phyloP scores from a whole-genome alignment of 371 early-diverging fungal species.

The Actinomortierella wolfii region DNA sequence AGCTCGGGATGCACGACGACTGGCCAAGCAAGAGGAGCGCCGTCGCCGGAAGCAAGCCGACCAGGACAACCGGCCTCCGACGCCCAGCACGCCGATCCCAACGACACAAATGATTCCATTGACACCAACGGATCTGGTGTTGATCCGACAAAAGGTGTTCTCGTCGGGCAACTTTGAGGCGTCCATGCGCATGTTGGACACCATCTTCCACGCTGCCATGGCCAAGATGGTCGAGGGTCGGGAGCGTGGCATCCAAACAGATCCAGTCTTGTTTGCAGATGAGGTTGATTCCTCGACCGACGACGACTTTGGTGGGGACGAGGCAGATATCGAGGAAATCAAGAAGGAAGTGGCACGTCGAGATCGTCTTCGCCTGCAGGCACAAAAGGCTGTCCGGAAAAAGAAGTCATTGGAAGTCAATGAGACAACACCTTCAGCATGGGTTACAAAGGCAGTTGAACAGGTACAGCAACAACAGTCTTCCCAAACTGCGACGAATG shows the following conservation, averaged over 20 bases:
- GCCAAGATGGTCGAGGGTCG: conserved; percentile 47
- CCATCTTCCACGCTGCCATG: conserved; percentile 46
- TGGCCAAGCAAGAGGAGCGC: conserved; percentile 8
- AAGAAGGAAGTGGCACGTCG: conserved; percentile 1
- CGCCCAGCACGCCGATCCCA: conserved; percentile 41
- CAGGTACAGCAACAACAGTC: conserved; percentile 19
- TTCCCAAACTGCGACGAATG: conserved; percentile 10
- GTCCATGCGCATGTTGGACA: conserved; percentile 44
- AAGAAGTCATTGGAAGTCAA: too few species aligned
- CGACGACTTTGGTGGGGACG: background rate
- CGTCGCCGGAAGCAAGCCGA: background rate
- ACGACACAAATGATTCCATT: conserved; percentile 40
- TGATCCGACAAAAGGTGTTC: conserved; percentile 45
- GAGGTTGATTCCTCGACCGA: conserved; percentile 2
- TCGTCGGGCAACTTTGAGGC: conserved; percentile 46
- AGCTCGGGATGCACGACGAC: conserved; percentile 7
- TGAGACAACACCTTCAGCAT: too few species aligned
- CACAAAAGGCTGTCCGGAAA: too few species aligned
- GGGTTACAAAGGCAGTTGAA: background rate
- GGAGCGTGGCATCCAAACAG: conserved; percentile 44
- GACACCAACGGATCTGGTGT: conserved; percentile 34
- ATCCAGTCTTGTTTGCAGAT: conserved; percentile 13
- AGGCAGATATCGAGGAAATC: conserved; percentile 1
- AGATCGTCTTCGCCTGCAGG: background rate
- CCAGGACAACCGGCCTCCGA: conserved; percentile 20